phyloP scores from a whole-genome alignment of 345 rosid genomes.

The Pelargonium nanum region DNA sequence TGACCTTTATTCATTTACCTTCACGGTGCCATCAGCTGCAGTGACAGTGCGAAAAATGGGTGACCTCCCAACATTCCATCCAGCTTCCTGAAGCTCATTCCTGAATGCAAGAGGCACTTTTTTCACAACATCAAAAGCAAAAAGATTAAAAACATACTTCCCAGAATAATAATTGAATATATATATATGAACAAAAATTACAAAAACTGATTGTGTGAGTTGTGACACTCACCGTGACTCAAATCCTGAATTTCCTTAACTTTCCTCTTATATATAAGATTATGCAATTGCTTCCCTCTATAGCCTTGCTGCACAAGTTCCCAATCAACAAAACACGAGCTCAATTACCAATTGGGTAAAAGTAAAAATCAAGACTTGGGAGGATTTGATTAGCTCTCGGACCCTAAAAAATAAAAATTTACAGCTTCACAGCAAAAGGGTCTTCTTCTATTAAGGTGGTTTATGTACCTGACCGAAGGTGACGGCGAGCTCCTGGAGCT shows the following conservation, averaged over 20 bases:
- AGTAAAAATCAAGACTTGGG: neutral
- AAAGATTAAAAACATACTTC: neutral
- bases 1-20: too few relatives aligned
- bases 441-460: neutral
- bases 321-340: too few relatives aligned
- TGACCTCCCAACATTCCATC: constrained; percentile 80
- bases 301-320: constrained; percentile 63
- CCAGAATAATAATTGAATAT: constrained; percentile 3
- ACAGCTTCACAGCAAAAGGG: neutral
- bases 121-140: constrained; percentile 5
- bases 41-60: constrained; percentile 56
- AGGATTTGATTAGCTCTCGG: neutral
- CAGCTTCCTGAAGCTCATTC: constrained; percentile 65
- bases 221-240: constrained; percentile 56
- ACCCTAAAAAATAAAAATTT: neutral
- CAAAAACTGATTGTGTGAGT: neutral
- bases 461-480: constrained; percentile 64
- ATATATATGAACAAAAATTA: neutral
- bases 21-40: constrained; percentile 89
- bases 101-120: constrained; percentile 83
- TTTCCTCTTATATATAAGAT: constrained; percentile 75
- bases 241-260: constrained; percentile 67
- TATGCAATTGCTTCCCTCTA: constrained; percentile 91
- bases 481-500: constrained; percentile 77
- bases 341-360: neutral